Evolutionary conservation across 2,329 filamentous ascomycete species (phyloP).

Genomic region (Salinomyces thailandicus): DNA sequence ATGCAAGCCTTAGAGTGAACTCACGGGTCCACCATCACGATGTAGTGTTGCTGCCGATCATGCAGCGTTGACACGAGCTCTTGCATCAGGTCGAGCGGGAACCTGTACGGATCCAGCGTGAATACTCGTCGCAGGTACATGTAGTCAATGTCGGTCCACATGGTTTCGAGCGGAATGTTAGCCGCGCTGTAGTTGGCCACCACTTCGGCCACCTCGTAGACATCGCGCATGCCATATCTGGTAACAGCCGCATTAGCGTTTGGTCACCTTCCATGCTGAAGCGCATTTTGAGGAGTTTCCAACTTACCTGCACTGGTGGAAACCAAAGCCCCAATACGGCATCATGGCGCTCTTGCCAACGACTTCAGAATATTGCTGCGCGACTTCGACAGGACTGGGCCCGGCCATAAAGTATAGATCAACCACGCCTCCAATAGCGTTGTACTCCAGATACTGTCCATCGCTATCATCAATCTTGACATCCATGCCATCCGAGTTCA

Average conservation of each 20-base stretch:
- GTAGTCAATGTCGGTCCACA: constrained; percentile 33
- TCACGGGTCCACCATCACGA: constrained; percentile 64
- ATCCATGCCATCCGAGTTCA: constrained; percentile 68
- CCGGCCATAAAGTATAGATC: constrained; percentile 50
- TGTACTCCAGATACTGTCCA: constrained; percentile 65
- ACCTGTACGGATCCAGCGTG: constrained; percentile 54
- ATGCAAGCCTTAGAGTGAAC: not conserved
- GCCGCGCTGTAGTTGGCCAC: constrained; percentile 55
- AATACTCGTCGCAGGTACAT: constrained; percentile 46
- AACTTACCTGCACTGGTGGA: constrained; percentile 39
- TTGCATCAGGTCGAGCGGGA: constrained; percentile 51
- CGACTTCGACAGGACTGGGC: constrained; percentile 36
- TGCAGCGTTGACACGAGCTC: constrained; percentile 51
- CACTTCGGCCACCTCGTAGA: constrained; percentile 55
- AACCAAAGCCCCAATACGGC: constrained; percentile 44
- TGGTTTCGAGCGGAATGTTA: constrained; percentile 57
- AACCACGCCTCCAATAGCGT: constrained; percentile 63
- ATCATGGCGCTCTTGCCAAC: constrained; percentile 40
- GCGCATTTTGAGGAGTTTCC: too few species aligned
- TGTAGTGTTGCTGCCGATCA: constrained; percentile 25
- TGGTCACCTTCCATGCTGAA: constrained; percentile 46
- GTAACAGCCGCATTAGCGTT: too few species aligned
- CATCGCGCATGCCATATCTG: constrained; percentile 40
- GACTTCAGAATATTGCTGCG: constrained; percentile 41
- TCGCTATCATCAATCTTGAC: constrained; percentile 58